Conservation (phyloP, 805 yeast species). For the Candida tallmaniae region DNA sequence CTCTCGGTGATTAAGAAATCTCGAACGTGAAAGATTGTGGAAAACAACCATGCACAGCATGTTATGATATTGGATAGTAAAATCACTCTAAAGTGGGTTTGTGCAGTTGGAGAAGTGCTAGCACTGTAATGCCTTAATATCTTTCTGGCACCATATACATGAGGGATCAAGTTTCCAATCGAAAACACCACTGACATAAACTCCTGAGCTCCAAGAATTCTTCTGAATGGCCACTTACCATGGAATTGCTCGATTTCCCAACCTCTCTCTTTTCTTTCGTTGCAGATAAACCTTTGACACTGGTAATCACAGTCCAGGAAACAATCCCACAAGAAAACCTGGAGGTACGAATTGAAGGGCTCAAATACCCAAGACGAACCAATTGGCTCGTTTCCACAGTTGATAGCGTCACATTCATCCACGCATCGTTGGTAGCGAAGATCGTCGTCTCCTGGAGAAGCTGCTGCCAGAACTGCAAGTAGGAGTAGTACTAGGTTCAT, state of each 20-base stretch:
- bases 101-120: slow-evolving; percentile 7
- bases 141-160: slow-evolving; percentile 43
- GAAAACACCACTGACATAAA: slow-evolving; percentile 76
- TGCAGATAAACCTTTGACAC: slow-evolving; percentile 78
- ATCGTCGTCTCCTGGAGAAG: slow-evolving; percentile 61
- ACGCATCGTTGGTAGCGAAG: slow-evolving; percentile 54
- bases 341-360: slow-evolving; percentile 40
- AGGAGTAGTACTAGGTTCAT: too few species aligned
- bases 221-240: slow-evolving; percentile 94
- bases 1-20: slow-evolving; percentile 78
- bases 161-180: slow-evolving; percentile 42
- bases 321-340: slow-evolving; percentile 68
- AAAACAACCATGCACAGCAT: slow-evolving; percentile 75
- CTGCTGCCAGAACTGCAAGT: too few species aligned
- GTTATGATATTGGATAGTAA: slow-evolving; percentile 7
- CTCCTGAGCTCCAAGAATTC: slow-evolving; percentile 82
- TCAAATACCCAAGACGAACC: slow-evolving; percentile 26
- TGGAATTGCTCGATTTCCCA: slow-evolving; percentile 77
- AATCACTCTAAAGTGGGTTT: slow-evolving; percentile 5
- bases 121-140: slow-evolving; percentile 11
- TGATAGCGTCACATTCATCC: slow-evolving; percentile 43
- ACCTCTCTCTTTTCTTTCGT: slow-evolving; percentile 41
- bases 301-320: slow-evolving; percentile 83
- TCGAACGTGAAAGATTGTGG: slow-evolving; percentile 83
- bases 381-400: slow-evolving; percentile 17